Base-by-base conservation (phyloP, 2,329 filamentous ascomycete genomes). In the Davidsoniella neocaledoniae region DNA sequence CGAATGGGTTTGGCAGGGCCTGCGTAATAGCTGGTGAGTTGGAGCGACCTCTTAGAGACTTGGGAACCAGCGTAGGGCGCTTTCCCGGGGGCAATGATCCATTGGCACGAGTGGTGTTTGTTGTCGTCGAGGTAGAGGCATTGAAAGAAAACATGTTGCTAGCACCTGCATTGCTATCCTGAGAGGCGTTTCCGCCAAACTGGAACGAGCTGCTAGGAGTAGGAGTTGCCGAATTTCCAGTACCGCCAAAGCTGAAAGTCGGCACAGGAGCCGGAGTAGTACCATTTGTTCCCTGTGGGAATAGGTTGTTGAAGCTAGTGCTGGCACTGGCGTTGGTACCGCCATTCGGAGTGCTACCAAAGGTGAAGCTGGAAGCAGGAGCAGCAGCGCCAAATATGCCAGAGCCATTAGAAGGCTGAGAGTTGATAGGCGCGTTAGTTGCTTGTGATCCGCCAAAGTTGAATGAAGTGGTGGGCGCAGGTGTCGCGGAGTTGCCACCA, bases 161-260 rank as follows among this genome's bases (percentile, higher is more conserved):
- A 12, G 62, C 56, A 38, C 58, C 58, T 50, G 58, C 54, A 10
- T 60, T 56, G 25, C 63, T 56, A 12, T 54, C 53, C 37, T 49
- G 50, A n/a, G 53, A 48, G 25, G 33, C 49, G 21, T 41, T 48
- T 16, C 52, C 54, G 19, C 52, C 54, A 50, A 55, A 55, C 43
- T 54, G 51, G 42, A 53, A 53, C 14, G 48, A 54, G 12, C 48
- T 45, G 26, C 49, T 44, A 7, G 47, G 49, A 1, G 51, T 50
- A 14, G 51, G 29, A 12, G 47, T 46, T 9, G 47, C 40, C 4
- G 47, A 47, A 21, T 41, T 33, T n/a, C 5, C 29, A 17, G 61
- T 59, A 29, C 60, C 63, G 21, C 63, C 61, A 52, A 70, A 69
- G 58, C 58, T 68, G 57, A 70, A 65, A 9, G 57, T 55, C 8